A percentile compares a stretch with the other conserved stretches of the same genome.
phyloP scores from a whole-genome alignment of 2,329 filamentous ascomycete genomes.

The Plectosphaerella cucumerina region DNA sequence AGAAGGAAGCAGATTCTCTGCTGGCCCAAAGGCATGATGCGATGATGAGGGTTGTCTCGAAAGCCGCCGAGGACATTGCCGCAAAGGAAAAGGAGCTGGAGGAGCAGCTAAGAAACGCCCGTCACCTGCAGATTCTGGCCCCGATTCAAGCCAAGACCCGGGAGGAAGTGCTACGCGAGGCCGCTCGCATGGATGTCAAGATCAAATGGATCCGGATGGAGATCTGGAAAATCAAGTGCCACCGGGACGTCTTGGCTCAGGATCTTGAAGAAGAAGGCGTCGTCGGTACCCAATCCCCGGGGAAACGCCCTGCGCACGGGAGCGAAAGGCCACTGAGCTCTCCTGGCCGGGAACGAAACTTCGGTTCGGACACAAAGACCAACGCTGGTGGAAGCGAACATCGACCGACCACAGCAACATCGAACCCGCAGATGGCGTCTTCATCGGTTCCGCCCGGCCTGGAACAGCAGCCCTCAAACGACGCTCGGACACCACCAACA shows the following conservation, averaged over 20 bases:
- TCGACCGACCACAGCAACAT: background rate
- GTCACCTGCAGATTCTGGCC: constrained; percentile 82
- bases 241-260: constrained; percentile 79
- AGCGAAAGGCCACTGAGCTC: constrained; percentile 11
- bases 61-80: constrained; percentile 75
- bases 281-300: constrained; percentile 25
- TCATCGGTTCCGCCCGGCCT: constrained; percentile 28
- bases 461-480: constrained; percentile 11
- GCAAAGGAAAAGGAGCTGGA: constrained; percentile 75
- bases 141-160: constrained; percentile 88
- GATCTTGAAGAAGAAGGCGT: constrained; percentile 74
- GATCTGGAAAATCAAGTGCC: constrained; percentile 87
- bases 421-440: background rate
- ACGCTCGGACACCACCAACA: constrained; percentile 44
- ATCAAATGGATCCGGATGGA: constrained; percentile 93
- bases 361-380: background rate
- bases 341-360: background rate
- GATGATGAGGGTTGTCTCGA: constrained; percentile 77
- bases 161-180: constrained; percentile 80
- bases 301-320: constrained; percentile 28
- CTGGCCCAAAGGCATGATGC: constrained; percentile 75
- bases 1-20: constrained; percentile 82
- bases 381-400: background rate
- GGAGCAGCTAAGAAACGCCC: constrained; percentile 77
- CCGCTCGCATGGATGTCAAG: constrained; percentile 79